Percentiles rank a stretch among this genome's conserved stretches.
Evolutionary conservation across 2,329 filamentous ascomycete species (phyloP).

Genomic region (Trichoderma brevicompactum): DNA sequence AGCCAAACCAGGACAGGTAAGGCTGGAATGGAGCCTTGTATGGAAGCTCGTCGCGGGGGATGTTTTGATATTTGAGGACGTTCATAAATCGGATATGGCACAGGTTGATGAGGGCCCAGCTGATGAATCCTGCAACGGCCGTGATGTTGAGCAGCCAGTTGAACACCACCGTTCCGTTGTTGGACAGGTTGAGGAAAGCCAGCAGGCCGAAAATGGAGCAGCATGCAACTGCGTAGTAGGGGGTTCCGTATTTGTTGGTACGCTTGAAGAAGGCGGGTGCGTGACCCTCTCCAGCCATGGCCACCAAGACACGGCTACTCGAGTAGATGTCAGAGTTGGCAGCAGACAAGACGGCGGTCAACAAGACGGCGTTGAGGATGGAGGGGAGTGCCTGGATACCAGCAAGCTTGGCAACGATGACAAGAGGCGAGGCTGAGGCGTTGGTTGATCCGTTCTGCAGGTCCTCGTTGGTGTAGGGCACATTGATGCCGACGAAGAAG

Average conservation of each 20-base stretch:
- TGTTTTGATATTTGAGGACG: slow-evolving; percentile 59
- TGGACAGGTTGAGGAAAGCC: slow-evolving; percentile 68
- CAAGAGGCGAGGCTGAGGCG: slow-evolving; percentile 68
- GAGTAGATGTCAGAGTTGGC: slow-evolving; percentile 80
- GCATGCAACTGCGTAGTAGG: slow-evolving; percentile 61
- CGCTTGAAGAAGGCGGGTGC: slow-evolving; percentile 63
- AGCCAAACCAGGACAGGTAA: slow-evolving; percentile 66
- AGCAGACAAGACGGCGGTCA: slow-evolving; percentile 78
- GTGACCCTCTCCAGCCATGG: slow-evolving; percentile 66
- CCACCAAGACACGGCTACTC: slow-evolving; percentile 69
- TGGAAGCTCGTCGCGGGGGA: slow-evolving; percentile 61
- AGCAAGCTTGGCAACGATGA: slow-evolving; percentile 63
- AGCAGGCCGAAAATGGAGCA: slow-evolving; percentile 63
- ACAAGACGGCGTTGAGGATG: slow-evolving; percentile 77
- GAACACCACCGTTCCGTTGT: slow-evolving; percentile 64
- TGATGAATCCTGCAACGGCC: slow-evolving; percentile 70
- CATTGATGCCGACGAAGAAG: slow-evolving; percentile 73
- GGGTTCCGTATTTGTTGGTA: slow-evolving; percentile 66
- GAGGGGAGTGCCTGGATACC: slow-evolving; percentile 66
- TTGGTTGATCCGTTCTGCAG: slow-evolving; percentile 59
- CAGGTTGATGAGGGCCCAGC: slow-evolving; percentile 68
- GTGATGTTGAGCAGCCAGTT: slow-evolving; percentile 75
- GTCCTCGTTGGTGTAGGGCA: slow-evolving; percentile 63
- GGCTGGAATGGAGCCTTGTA: slow-evolving; percentile 67
- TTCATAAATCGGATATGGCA: slow-evolving; percentile 70